These are phyloP conservation scores for Plectosphaerella sp. DNA, from an alignment of 2,329 filamentous ascomycete genomes.

Conservation along the genomic window DNA sequence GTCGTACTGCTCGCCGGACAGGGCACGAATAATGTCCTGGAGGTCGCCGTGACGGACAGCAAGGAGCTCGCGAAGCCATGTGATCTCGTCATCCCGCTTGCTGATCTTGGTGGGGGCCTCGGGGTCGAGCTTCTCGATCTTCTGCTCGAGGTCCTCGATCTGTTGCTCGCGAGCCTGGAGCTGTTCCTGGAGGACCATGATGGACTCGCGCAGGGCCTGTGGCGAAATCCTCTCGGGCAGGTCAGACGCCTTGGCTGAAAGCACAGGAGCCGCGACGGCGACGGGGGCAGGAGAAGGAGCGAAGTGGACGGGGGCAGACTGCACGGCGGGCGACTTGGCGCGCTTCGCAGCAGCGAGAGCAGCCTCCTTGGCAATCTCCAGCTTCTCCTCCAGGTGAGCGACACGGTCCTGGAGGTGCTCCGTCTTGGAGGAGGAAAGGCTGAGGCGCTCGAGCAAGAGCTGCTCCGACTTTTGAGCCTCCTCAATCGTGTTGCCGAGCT, in stretches of 20 bases:
- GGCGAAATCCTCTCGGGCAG: slow-evolving; percentile 85
- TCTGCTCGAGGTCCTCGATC: slow-evolving; percentile 81
- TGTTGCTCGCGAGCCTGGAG: slow-evolving; percentile 87
- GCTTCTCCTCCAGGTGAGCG: slow-evolving; percentile 79
- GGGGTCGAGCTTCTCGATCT: slow-evolving; percentile 64
- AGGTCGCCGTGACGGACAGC: slow-evolving; percentile 87
- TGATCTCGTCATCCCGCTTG: slow-evolving; percentile 90
- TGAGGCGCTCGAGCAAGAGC: slow-evolving; percentile 75
- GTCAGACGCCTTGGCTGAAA: slow-evolving; percentile 35
- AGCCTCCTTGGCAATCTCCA: slow-evolving; percentile 84
- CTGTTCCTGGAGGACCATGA: slow-evolving; percentile 94
- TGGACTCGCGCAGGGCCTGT: slow-evolving; percentile 91
- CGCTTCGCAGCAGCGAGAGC: slow-evolving; percentile 78
- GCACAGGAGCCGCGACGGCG: slow-evolving; percentile 35
- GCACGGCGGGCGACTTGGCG: slow-evolving; percentile 53
- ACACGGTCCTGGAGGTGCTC: slow-evolving; percentile 85
- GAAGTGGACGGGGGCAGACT: slow-evolving; percentile 19
- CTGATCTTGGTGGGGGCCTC: slow-evolving; percentile 79
- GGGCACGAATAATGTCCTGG: slow-evolving; percentile 80
- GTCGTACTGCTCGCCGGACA: slow-evolving; percentile 73
- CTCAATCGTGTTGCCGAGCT: slow-evolving; percentile 69
- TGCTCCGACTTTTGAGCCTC: slow-evolving; percentile 78
- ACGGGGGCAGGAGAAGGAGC: slow-evolving; percentile 25
- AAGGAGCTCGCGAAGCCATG: slow-evolving; percentile 89
- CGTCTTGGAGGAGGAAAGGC: slow-evolving; percentile 77